Percentiles rank a stretch among this genome's conserved stretches.
Evolutionary conservation across 2,329 filamentous ascomycete genomes (phyloP).

Genomic region (Chaetomium sp.): DNA sequence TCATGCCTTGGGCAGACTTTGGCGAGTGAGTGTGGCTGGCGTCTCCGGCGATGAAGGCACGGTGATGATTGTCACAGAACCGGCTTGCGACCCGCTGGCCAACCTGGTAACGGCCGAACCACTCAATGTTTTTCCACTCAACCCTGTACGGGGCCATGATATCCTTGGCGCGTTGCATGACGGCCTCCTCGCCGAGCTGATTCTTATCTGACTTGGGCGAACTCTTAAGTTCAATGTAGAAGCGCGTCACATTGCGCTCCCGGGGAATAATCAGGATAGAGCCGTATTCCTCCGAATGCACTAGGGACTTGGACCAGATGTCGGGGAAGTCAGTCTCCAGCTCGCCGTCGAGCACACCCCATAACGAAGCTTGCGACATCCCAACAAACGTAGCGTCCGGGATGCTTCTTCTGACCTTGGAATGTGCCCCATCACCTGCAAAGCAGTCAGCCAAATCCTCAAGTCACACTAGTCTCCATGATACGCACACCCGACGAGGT

Average conservation of each 20-base stretch:
- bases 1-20: constrained; percentile 71
- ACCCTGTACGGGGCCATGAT: constrained; percentile 62
- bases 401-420: constrained; percentile 67
- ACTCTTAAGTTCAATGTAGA: constrained; percentile 61
- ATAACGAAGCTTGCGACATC: constrained; percentile 57
- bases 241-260: constrained; percentile 70
- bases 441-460: constrained; percentile 12
- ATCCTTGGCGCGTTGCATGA: constrained; percentile 66
- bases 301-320: constrained; percentile 72
- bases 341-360: constrained; percentile 73
- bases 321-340: constrained; percentile 73
- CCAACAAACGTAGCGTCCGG: constrained; percentile 57
- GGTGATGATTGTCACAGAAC: constrained; percentile 63
- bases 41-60: constrained; percentile 71
- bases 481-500: constrained; percentile 65
- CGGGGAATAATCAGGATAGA: constrained; percentile 74
- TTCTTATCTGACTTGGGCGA: constrained; percentile 45
- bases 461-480: not conserved
- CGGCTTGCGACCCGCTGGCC: constrained; percentile 70
- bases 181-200: constrained; percentile 62
- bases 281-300: constrained; percentile 67
- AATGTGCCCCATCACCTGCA: constrained; percentile 69
- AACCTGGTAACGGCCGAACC: constrained; percentile 74
- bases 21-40: constrained; percentile 73
- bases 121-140: constrained; percentile 63